These are phyloP conservation scores for Phytophthora tubulina DNA, from an alignment of 352 stramenopile genomes.

Conservation along the genomic window DNA sequence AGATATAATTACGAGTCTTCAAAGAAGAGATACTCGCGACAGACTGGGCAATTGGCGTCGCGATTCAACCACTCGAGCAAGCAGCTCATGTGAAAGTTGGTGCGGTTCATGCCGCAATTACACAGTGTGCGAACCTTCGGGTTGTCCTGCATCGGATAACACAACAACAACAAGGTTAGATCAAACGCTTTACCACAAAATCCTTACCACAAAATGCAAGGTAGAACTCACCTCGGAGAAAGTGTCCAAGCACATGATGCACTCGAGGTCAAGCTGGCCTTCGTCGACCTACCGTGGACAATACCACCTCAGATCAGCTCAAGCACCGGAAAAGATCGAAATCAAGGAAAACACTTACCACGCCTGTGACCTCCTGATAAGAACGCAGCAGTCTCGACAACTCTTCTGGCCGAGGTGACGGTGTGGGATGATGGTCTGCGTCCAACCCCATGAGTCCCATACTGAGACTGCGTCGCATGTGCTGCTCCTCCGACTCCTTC, in stretches of 20 bases:
- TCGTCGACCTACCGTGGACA: conserved; percentile 53
- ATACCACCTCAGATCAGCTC: conserved; percentile 11
- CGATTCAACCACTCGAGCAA: conserved; percentile 90
- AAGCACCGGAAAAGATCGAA: conserved; percentile 2
- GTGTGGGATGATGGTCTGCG: conserved; percentile 45
- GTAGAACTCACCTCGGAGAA: conserved; percentile 54
- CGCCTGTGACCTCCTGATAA: conserved; percentile 72
- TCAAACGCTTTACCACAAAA: neutral
- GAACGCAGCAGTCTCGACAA: conserved; percentile 57
- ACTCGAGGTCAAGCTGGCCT: conserved; percentile 82
- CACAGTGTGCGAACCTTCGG: conserved; percentile 89
- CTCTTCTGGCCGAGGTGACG: conserved; percentile 39
- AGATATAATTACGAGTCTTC: conserved; percentile 67
- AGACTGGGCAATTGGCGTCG: conserved; percentile 87
- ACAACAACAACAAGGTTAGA: conserved; percentile 4
- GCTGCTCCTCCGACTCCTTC: conserved; percentile 32
- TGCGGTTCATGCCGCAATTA: conserved; percentile 91
- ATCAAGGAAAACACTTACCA: conserved; percentile 41
- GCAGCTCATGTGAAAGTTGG: conserved; percentile 91
- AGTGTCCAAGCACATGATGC: conserved; percentile 88
- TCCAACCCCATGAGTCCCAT: conserved; percentile 37
- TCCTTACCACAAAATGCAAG: neutral
- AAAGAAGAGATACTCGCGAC: conserved; percentile 87
- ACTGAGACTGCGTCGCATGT: conserved; percentile 35
- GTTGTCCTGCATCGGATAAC: conserved; percentile 49